Evolutionary conservation across 192 early-diverging fungal genomes (phyloP).

Genomic region (Geosiphon pyriformis): DNA sequence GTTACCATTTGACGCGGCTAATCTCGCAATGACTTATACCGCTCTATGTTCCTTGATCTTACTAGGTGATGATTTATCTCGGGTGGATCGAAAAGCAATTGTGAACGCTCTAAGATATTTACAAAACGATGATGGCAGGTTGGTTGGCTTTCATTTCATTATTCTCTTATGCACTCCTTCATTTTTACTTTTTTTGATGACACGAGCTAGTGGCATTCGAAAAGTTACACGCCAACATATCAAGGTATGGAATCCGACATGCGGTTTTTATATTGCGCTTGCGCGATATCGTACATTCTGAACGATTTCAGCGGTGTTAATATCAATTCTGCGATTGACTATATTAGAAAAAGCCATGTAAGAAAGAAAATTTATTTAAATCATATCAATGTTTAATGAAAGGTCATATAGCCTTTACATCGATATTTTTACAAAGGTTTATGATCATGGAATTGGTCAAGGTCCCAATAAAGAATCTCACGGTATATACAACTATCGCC

Average conservation of each 20-base stretch:
- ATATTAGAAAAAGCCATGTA: slow-evolving; percentile 57
- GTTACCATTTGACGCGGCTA: slow-evolving; percentile 45
- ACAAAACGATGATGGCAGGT: slow-evolving; percentile 77
- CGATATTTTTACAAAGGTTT: slow-evolving; percentile 39
- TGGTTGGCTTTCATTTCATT: not conserved
- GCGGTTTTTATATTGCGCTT: slow-evolving; percentile 90
- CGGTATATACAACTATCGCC: slow-evolving; percentile 48
- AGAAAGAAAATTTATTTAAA: slow-evolving; percentile 6
- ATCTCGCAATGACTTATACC: slow-evolving; percentile 85
- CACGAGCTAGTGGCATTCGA: not conserved
- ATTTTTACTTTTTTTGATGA: not conserved
- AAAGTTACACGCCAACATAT: slow-evolving; percentile 61
- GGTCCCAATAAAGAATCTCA: slow-evolving; percentile 77
- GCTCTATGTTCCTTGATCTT: slow-evolving; percentile 73
- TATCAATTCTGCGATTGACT: slow-evolving; percentile 45
- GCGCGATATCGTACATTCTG: slow-evolving; percentile 72
- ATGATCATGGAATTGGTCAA: slow-evolving; percentile 78
- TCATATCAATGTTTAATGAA: slow-evolving; percentile 1
- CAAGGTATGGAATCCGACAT: slow-evolving; percentile 78
- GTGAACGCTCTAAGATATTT: slow-evolving; percentile 50
- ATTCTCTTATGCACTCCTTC: not conserved
- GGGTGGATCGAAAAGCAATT: slow-evolving; percentile 73
- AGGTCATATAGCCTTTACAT: no score
- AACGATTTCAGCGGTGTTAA: slow-evolving; percentile 91
- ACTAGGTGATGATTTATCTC: slow-evolving; percentile 82